These are phyloP conservation scores for Acanthochlamys bracteata DNA, from an alignment of 106 monocot genomes.

Conservation along the genomic window DNA sequence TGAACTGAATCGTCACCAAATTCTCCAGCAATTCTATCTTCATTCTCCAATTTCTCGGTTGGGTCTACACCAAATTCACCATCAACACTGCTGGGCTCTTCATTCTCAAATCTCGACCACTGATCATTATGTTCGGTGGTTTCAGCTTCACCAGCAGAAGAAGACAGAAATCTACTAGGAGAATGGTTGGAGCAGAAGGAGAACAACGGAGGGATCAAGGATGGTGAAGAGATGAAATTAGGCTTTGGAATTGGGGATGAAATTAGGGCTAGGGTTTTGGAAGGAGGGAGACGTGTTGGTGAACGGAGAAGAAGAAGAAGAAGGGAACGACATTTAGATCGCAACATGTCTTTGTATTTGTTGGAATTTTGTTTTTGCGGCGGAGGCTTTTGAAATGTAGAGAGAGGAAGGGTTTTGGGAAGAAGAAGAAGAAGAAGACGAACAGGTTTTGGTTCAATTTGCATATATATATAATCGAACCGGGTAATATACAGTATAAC, in stretches of 20 bases:
- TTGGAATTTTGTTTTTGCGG: no score
- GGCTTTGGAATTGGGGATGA: constrained; percentile 19
- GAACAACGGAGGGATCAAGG: neutral
- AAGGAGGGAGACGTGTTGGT: constrained; percentile 8
- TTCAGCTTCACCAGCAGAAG: neutral
- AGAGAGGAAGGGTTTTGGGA: no score
- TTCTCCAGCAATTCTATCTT: no score
- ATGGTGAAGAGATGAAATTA: constrained; percentile 11
- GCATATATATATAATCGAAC: no score
- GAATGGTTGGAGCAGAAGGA: neutral
- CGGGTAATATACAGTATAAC: no score
- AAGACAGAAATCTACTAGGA: neutral
- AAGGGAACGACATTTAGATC: constrained; percentile 33
- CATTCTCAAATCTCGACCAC: constrained; percentile 26
- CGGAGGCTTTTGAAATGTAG: no score
- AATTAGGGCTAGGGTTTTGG: constrained; percentile 12
- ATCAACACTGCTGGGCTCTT: no score
- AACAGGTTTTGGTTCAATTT: no score
- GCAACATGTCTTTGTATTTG: constrained; percentile 32
- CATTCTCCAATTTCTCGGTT: no score
- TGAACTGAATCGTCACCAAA: no score
- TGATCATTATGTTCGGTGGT: constrained; percentile 1
- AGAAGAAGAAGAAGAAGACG: no score
- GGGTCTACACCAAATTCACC: no score
- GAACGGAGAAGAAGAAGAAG: constrained; percentile 21